Evolutionary conservation across 345 rosid species (phyloP), one percentile per base, ranked within the genome.

Genomic region (Pseudoturritis turrita): DNA sequence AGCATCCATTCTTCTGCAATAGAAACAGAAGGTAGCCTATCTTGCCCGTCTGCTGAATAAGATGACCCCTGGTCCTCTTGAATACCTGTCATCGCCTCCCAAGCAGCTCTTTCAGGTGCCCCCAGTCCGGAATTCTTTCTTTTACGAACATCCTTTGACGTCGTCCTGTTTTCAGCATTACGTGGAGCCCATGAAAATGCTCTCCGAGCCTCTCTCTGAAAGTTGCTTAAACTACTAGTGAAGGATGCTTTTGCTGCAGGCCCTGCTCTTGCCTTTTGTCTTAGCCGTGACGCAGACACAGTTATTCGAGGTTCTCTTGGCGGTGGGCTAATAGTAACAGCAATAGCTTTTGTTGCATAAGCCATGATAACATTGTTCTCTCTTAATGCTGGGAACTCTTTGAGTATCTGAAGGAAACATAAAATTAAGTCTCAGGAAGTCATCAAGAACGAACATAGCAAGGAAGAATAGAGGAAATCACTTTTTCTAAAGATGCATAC

Each of bases 41-140:
- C 97, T 74, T 85, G 96, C 56, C 92, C 96, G 71, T 91, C 96
- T 29, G 74, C 77, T 65, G 85, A 83, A 75, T 76, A 81, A 49
- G 91, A 80, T 64, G 88, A 73, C 51, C 79, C 86, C 39, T 70
- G 87, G 70, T 89, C 95, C 77, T 91, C 97, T 64, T 81, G 95
- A 74, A 94, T 91, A 75, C 96, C 98, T 43, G 98, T 80, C 97
- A 91, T 91, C 52, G 96, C 92, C 79, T 94, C 98, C 97, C 96
- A 91, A 73, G 93, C 87, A 79, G 87, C 86, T 80, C 84, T 94
- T 67, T 94, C 97, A 69, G 97, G 81, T 56, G 90, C 81, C 46
- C 88, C 66, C 76, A 91, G 80, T 51, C 92, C 91, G 65, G 95
- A 91, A 81, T 79, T 91, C 81, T 94, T 94, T 77, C 97, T 82